Evolutionary conservation across 306 rosid genomes (phyloP).

Genomic region (Rosa rugosa): DNA sequence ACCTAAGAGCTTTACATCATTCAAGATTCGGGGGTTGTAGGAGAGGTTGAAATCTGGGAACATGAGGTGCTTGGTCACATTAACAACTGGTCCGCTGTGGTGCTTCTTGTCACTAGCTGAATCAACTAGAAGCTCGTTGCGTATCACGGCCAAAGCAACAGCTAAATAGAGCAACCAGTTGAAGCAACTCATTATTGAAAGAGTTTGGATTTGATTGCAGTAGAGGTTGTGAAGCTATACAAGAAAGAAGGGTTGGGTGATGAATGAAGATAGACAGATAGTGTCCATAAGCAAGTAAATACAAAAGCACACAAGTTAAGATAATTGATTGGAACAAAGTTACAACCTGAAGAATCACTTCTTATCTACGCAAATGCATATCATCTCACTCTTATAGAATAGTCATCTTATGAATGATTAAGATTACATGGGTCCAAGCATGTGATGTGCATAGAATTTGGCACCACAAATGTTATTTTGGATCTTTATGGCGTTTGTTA

Average conservation of each 20-base stretch:
- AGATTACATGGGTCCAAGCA: neutral
- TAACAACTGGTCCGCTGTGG: constrained; percentile 35
- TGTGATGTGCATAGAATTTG: neutral
- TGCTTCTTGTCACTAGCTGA: constrained; percentile 34
- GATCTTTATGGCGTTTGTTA: neutral
- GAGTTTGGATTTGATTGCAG: neutral
- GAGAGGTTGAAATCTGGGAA: constrained; percentile 53
- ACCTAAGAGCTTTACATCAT: constrained; percentile 68
- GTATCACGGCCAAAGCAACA: constrained; percentile 17
- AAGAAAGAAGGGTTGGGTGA: neutral
- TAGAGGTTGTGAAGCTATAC: neutral
- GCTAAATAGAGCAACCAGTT: constrained; percentile 21
- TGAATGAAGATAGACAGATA: neutral
- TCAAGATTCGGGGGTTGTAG: constrained; percentile 41
- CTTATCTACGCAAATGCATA: neutral
- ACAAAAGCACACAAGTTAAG: constrained; percentile 8
- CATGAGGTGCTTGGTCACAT: constrained; percentile 53
- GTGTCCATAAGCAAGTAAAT: neutral
- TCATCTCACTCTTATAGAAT: neutral
- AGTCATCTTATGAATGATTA: neutral
- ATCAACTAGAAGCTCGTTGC: constrained; percentile 17
- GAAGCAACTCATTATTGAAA: constrained; percentile 36
- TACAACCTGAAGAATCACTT: neutral
- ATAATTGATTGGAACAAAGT: constrained; percentile 1
- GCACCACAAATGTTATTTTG: neutral